A percentile compares a stretch with the other conserved stretches of the same genome.
phyloP scores from a whole-genome alignment of 805 yeast genomes.

The Wickerhamomyces queroliae region DNA sequence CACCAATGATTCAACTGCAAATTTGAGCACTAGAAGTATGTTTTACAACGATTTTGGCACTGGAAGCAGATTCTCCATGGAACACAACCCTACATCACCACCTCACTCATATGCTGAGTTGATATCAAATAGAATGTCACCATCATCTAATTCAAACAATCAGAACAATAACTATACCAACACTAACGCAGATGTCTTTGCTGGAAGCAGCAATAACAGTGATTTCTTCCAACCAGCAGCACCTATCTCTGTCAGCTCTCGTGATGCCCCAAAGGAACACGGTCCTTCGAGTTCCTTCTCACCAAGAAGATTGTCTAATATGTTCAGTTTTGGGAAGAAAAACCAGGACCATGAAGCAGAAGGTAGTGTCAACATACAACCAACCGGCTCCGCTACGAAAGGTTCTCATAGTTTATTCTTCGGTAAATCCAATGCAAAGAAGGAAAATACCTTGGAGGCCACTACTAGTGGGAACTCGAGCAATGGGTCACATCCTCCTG shows the following conservation, averaged over 20 bases:
- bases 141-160: too few relatives aligned
- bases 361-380: background rate
- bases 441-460: too few relatives aligned
- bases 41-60: constrained; percentile 14
- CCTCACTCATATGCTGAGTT: constrained; percentile 15
- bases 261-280: constrained; percentile 12
- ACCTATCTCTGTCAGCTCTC: constrained; percentile 5
- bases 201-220: constrained; percentile 17
- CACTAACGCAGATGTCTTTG: constrained; percentile 16
- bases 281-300: constrained; percentile 19
- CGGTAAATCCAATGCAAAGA: constrained; percentile 7
- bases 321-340: constrained; percentile 23
- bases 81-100: constrained; percentile 13
- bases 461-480: too few relatives aligned
- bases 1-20: constrained; percentile 9
- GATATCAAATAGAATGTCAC: constrained; percentile 18
- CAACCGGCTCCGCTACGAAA: background rate
- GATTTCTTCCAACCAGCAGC: constrained; percentile 2
- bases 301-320: constrained; percentile 26
- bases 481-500: background rate
- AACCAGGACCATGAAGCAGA: constrained; percentile 1
- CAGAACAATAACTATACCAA: too few relatives aligned
- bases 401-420: constrained; percentile 21
- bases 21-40: constrained; percentile 12
- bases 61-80: constrained; percentile 11